Evolutionary conservation across 306 rosid genomes (phyloP).

Genomic region (Quercus wislizeni): DNA sequence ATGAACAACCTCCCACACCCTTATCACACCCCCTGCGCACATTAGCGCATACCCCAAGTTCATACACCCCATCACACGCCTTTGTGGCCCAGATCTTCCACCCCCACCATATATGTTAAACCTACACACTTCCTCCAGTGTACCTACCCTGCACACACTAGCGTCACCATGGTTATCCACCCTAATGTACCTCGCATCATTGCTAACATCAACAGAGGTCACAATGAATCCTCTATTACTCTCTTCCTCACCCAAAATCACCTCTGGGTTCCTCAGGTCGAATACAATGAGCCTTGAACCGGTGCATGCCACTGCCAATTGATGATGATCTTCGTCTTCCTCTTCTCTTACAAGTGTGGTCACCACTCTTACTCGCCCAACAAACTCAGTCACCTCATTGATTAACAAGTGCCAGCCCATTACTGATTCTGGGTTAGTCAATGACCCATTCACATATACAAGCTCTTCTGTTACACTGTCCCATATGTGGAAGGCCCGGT

Average conservation of each 20-base stretch:
- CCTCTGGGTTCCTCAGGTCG: constrained; percentile 39
- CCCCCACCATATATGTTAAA: constrained; percentile 33
- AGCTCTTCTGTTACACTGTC: constrained; percentile 34
- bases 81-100: neutral
- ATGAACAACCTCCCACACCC: constrained; percentile 53
- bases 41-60: constrained; percentile 53
- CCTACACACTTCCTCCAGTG: constrained; percentile 44
- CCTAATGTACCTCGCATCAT: constrained; percentile 30
- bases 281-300: constrained; percentile 41
- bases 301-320: constrained; percentile 75
- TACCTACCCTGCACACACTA: constrained; percentile 42
- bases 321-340: neutral
- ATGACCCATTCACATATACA: constrained; percentile 45
- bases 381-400: constrained; percentile 36
- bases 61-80: constrained; percentile 50
- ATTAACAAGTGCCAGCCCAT: constrained; percentile 82
- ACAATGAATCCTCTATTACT: constrained; percentile 39
- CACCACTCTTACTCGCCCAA: constrained; percentile 66
- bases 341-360: neutral
- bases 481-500: constrained; percentile 75
- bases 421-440: constrained; percentile 72
- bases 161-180: constrained; percentile 47
- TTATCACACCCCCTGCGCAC: constrained; percentile 33
- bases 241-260: constrained; percentile 33
- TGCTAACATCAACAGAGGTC: constrained; percentile 49